Base-by-base conservation (phyloP, 768 basidiomycete genomes). In the Hygrocybe coccinea region DNA sequence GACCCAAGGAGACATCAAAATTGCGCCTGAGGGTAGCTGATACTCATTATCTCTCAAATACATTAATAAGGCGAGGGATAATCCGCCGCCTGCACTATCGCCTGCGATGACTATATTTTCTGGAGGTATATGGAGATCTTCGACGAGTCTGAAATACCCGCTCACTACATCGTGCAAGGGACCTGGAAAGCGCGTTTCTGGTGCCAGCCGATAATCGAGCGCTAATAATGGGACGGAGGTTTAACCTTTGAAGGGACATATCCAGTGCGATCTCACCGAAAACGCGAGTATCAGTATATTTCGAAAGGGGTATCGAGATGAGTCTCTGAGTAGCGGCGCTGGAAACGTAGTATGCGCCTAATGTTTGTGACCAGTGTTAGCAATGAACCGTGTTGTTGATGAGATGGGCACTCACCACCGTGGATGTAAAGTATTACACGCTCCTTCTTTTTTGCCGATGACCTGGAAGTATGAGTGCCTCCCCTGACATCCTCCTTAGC, bases 1-100 rank as follows among this genome's bases (percentile, higher is more conserved):
- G 60, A 95, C 92, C 94, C 94, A 97, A 4, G 94, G 94, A 21
- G 88, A 93, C 82, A 98, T 85, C 37, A 97, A 69, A 25, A 98
- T 90, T 7, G 86, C 86, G 3, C 87, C 91, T 25, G 87, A 82
- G 8, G 95, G 95, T 5, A 95, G 64, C 1, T 86, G 80, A 67
- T 95, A 95, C 14, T 76, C 73, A 60, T 95, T 88, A 65, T 99
- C 95, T n/a, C 95, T 79, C 15, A 99, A 81, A 68, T 99, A 99
- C 84, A 98, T 86, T 53, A 95, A 72, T 46, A 94, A 71, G 0
- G 92, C 94, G 1, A 97, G 79, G 22, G 83, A 77, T 4, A 99
- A 72, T 0, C 90, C 94, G 24, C 95, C 95, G 4, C 95, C 95
- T 7, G 97, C 95, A 58, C 91, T 94, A 65, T 99, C 95, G 7